phyloP scores from a whole-genome alignment of 2,329 filamentous ascomycete genomes.

The Aquanectria penicillioides region DNA sequence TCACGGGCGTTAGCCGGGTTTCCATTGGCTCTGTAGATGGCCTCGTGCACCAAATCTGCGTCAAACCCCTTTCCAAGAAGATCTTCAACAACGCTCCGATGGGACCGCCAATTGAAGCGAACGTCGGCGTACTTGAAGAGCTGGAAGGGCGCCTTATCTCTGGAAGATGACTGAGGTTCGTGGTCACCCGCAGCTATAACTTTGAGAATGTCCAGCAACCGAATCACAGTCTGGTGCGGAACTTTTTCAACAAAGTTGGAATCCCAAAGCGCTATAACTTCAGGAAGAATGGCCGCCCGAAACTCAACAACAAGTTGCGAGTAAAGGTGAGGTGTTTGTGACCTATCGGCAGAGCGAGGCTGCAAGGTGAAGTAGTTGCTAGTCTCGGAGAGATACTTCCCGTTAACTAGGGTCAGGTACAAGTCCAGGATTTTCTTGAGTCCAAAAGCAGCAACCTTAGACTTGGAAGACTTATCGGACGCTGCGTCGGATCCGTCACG shows the following conservation, averaged over 20 bases:
- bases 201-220: constrained; percentile 84
- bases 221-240: constrained; percentile 78
- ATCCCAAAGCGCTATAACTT: constrained; percentile 83
- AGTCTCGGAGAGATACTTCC: constrained; percentile 84
- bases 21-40: constrained; percentile 84
- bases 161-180: constrained; percentile 71
- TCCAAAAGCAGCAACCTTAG: constrained; percentile 63
- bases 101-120: constrained; percentile 58
- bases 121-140: constrained; percentile 56
- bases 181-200: constrained; percentile 80
- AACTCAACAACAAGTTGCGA: constrained; percentile 88
- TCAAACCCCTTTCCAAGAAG: constrained; percentile 51
- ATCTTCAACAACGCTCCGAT: constrained; percentile 45
- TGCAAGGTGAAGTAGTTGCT: constrained; percentile 62
- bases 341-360: constrained; percentile 52
- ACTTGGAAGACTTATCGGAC: constrained; percentile 55
- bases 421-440: constrained; percentile 88
- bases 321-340: constrained; percentile 55
- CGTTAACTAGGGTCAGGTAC: constrained; percentile 79
- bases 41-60: constrained; percentile 76
- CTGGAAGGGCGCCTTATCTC: constrained; percentile 61
- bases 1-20: constrained; percentile 68
- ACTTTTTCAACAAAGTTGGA: constrained; percentile 85
- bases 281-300: constrained; percentile 80
- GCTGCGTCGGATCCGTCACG: constrained; percentile 51